Conservation (phyloP, 2,329 filamentous ascomycete species). For the Didymellaceae sp. region DNA sequence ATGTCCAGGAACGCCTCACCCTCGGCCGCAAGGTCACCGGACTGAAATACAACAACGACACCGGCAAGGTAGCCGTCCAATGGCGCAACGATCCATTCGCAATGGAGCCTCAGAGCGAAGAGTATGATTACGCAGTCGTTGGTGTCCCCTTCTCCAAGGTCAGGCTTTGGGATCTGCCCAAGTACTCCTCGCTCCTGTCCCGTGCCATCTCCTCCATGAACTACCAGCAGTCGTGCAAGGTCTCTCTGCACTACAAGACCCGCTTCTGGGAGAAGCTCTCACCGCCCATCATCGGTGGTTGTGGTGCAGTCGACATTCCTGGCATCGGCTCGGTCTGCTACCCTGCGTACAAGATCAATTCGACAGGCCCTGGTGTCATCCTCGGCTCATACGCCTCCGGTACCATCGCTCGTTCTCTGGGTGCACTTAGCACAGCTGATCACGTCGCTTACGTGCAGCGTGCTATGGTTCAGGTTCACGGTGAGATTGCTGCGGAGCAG, state of each 20-base stretch:
- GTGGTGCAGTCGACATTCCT: slow-evolving; percentile 65
- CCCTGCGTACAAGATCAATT: slow-evolving; percentile 70
- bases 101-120: slow-evolving; percentile 53
- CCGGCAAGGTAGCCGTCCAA: slow-evolving; percentile 63
- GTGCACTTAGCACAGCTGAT: slow-evolving; percentile 61
- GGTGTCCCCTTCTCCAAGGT: slow-evolving; percentile 70
- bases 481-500: slow-evolving; percentile 63
- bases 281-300: slow-evolving; percentile 68
- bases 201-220: slow-evolving; percentile 58
- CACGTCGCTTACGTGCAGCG: slow-evolving; percentile 69
- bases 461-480: slow-evolving; percentile 72
- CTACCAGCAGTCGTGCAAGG: slow-evolving; percentile 60
- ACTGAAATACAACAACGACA: slow-evolving; percentile 59
- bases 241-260: slow-evolving; percentile 71
- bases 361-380: slow-evolving; percentile 66
- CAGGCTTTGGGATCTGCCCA: slow-evolving; percentile 66
- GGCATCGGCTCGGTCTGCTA: slow-evolving; percentile 70
- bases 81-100: slow-evolving; percentile 60
- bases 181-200: slow-evolving; percentile 57
- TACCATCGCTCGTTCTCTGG: slow-evolving; percentile 54
- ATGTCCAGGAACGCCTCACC: slow-evolving; percentile 63
- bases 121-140: slow-evolving; percentile 72
- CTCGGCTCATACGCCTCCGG: slow-evolving; percentile 65
- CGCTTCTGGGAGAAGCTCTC: slow-evolving; percentile 65
- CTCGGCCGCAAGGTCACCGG: slow-evolving; percentile 65